Evolutionary conservation across 345 rosid genomes (phyloP).

Genomic region (Carallia brachiata): DNA sequence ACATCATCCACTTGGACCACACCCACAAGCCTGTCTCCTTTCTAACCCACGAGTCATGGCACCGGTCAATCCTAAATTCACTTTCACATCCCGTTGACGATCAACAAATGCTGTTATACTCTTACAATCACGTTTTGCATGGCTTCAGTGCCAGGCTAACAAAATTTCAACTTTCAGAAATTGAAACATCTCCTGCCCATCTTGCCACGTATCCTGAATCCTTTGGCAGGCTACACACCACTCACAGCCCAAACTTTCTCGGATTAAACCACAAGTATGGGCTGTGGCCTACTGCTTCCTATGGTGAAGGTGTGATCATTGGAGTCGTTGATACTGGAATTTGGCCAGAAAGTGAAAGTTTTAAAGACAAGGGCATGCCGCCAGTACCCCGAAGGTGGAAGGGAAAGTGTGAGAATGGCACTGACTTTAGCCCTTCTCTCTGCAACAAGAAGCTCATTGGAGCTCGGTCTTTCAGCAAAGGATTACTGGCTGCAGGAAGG

Average conservation of each 20-base stretch:
- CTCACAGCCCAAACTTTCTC: conserved; percentile 42
- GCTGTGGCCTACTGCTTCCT: conserved; percentile 11
- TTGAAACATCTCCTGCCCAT: conserved; percentile 45
- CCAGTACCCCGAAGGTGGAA: conserved; percentile 22
- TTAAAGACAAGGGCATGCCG: conserved; percentile 14
- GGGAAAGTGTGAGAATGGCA: conserved; percentile 23
- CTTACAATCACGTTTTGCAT: conserved; percentile 40
- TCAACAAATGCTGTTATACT: conserved; percentile 28
- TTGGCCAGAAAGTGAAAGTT: conserved; percentile 29
- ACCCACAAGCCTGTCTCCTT: conserved; percentile 39
- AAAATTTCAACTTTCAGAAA: conserved; percentile 30
- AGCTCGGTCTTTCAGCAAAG: conserved; percentile 25
- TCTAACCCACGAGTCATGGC: conserved; percentile 35
- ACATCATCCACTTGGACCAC: conserved; percentile 43
- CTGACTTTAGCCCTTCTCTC: conserved; percentile 9
- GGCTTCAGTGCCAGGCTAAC: conserved; percentile 57
- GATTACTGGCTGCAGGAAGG: conserved; percentile 25
- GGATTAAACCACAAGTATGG: conserved; percentile 23
- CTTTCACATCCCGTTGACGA: conserved; percentile 15
- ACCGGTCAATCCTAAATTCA: conserved; percentile 17
- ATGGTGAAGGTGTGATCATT: conserved; percentile 20
- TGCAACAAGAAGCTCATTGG: conserved; percentile 26
- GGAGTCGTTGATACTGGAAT: conserved; percentile 22
- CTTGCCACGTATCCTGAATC: conserved; percentile 33
- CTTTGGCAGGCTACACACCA: conserved; percentile 38